Conservation (phyloP, 768 basidiomycete species). For the Baorangia bicolor region DNA sequence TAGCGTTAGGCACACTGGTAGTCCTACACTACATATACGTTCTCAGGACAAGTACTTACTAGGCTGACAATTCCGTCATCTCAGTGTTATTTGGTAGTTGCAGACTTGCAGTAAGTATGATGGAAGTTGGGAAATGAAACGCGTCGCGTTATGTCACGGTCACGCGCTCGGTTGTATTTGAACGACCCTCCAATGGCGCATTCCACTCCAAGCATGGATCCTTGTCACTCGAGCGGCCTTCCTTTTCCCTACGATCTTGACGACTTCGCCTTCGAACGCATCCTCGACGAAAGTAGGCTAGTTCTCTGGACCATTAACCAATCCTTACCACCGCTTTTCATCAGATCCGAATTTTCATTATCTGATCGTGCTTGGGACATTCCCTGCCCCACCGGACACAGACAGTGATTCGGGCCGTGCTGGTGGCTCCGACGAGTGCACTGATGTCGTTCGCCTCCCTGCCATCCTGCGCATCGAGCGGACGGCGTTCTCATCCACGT, state of each 20-base stretch:
- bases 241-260: conserved; percentile 32
- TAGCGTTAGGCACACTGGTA: neutral
- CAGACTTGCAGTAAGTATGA: neutral
- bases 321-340: neutral
- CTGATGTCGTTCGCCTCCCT: conserved; percentile 31
- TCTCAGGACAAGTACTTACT: conserved; percentile 36
- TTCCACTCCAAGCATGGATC: neutral
- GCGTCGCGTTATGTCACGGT: conserved; percentile 35
- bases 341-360: conserved; percentile 60
- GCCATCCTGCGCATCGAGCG: conserved; percentile 81
- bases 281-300: conserved; percentile 50
- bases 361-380: conserved; percentile 66
- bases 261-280: conserved; percentile 47
- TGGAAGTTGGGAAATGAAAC: conserved; percentile 11
- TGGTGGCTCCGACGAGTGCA: conserved; percentile 4
- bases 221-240: neutral
- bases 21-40: neutral
- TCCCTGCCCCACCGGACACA: conserved; percentile 34
- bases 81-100: too few species aligned
- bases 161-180: conserved; percentile 11
- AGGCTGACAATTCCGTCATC: conserved; percentile 52
- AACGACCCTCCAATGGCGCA: neutral
- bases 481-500: conserved; percentile 55
- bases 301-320: neutral
- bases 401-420: neutral